A percentile compares a stretch with the other conserved stretches of the same genome.
phyloP scores from a whole-genome alignment of 495 filamentous ascomycete species.

The Podospora australis region DNA sequence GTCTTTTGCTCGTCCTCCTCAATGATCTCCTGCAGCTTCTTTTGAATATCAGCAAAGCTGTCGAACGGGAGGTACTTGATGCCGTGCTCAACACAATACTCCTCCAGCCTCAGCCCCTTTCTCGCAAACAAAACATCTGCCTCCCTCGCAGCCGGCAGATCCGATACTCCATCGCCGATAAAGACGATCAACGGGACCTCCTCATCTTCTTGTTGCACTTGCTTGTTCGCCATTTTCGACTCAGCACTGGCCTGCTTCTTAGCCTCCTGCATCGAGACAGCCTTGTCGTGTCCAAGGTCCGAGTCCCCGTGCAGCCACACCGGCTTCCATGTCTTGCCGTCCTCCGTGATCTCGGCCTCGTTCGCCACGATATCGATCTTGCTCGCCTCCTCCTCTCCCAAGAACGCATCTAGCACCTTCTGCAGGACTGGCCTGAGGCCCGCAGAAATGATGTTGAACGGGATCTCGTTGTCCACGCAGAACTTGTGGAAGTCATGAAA shows the following conservation, averaged over 20 bases:
- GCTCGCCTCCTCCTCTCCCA: conserved; percentile 48
- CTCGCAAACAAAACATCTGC: conserved; percentile 74
- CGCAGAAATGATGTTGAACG: conserved; percentile 69
- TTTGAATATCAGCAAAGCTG: conserved; percentile 62
- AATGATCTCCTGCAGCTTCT: conserved; percentile 53
- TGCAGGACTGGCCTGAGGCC: conserved; percentile 62
- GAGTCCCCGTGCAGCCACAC: conserved; percentile 60
- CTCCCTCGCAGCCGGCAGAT: conserved; percentile 64
- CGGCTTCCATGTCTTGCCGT: conserved; percentile 60
- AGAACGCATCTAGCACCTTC: conserved; percentile 55
- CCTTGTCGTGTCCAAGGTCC: conserved; percentile 66
- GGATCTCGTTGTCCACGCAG: conserved; percentile 57
- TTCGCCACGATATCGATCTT: conserved; percentile 68
- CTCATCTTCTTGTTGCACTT: conserved; percentile 44
- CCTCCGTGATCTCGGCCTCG: conserved; percentile 53
- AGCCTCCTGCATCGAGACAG: conserved; percentile 45
- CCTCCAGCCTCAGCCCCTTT: conserved; percentile 59
- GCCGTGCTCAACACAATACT: conserved; percentile 60
- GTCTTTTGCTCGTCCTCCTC: conserved; percentile 60
- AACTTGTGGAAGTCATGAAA: conserved; percentile 63
- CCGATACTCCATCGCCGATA: conserved; percentile 73
- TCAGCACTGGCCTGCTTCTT: conserved; percentile 51
- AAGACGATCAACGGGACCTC: conserved; percentile 68
- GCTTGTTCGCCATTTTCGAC: conserved; percentile 45
- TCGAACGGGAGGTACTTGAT: conserved; percentile 61